These are phyloP conservation scores for Neonectria sp. DNA, from an alignment of 2,329 filamentous ascomycete species.

Conservation along the genomic window DNA sequence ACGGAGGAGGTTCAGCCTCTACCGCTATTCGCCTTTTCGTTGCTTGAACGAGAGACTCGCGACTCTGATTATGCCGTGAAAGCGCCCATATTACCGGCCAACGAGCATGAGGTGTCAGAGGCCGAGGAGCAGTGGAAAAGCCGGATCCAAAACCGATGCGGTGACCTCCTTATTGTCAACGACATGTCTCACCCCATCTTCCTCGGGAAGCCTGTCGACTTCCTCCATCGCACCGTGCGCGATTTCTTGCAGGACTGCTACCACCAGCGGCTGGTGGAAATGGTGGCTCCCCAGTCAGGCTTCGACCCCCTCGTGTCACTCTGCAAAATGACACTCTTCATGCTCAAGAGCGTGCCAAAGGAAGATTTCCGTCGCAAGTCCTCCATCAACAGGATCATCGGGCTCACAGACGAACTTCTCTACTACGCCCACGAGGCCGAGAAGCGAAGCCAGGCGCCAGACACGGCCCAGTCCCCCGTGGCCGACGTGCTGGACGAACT, in stretches of 20 bases:
- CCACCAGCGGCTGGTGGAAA: background rate
- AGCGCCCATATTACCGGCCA: background rate
- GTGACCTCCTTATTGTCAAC: constrained; percentile 20
- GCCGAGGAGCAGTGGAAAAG: constrained; percentile 5
- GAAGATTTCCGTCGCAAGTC: background rate
- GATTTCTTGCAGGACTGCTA: constrained; percentile 6
- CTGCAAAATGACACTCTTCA: constrained; percentile 1
- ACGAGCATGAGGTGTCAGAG: no score
- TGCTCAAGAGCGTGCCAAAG: background rate
- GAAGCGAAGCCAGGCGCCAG: background rate
- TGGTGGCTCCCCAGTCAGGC: background rate
- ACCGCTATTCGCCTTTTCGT: constrained; percentile 19
- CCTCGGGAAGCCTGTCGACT: constrained; percentile 18
- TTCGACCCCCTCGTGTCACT: background rate
- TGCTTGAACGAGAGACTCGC: background rate
- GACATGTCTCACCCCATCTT: constrained; percentile 15
- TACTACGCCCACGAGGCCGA: constrained; percentile 17
- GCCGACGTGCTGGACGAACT: constrained; percentile 3
- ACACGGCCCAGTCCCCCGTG: constrained; percentile 1
- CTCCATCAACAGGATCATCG: constrained; percentile 14
- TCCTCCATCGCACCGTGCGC: constrained; percentile 15
- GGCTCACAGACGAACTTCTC: constrained; percentile 16
- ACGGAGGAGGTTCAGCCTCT: constrained; percentile 19
- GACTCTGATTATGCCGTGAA: background rate
- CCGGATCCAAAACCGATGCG: constrained; percentile 17